Evolutionary conservation across 1,284 basidiomycete genomes (phyloP).

Genomic region (Sanghuangporus baumii): DNA sequence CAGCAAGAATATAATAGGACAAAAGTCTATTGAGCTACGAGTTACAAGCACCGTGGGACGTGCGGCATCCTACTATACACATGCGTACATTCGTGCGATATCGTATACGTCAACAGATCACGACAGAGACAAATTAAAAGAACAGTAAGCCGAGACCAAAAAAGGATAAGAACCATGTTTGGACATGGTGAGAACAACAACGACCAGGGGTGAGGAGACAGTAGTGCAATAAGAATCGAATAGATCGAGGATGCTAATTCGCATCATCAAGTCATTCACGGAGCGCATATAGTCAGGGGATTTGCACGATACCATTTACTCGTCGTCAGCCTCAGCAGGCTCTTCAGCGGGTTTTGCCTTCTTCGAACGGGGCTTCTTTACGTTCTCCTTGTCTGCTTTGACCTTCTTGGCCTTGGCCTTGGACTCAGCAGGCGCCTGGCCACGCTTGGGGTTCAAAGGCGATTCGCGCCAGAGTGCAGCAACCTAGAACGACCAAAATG

Average conservation of each 20-base stretch:
- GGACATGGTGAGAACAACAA: neutral
- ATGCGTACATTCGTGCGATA: neutral
- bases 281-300: neutral
- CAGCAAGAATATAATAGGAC: neutral
- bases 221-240: neutral
- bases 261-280: neutral
- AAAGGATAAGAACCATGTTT: neutral
- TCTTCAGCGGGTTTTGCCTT: constrained; percentile 21
- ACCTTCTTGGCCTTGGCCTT: constrained; percentile 26
- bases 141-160: neutral
- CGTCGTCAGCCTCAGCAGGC: neutral
- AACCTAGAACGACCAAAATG: constrained; percentile 33
- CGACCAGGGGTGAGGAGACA: neutral
- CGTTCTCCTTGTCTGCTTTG: constrained; percentile 25
- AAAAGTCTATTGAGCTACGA: neutral
- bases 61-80: neutral
- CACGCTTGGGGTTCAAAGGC: constrained; percentile 55
- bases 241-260: neutral
- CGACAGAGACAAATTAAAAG: neutral
- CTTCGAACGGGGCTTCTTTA: constrained; percentile 21
- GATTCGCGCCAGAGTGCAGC: constrained; percentile 48
- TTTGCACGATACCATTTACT: neutral
- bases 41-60: neutral
- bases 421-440: constrained; percentile 37
- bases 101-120: neutral